phyloP scores from a whole-genome alignment of 2,329 filamentous ascomycete genomes.

The Stagonosporopsis vannaccii region DNA sequence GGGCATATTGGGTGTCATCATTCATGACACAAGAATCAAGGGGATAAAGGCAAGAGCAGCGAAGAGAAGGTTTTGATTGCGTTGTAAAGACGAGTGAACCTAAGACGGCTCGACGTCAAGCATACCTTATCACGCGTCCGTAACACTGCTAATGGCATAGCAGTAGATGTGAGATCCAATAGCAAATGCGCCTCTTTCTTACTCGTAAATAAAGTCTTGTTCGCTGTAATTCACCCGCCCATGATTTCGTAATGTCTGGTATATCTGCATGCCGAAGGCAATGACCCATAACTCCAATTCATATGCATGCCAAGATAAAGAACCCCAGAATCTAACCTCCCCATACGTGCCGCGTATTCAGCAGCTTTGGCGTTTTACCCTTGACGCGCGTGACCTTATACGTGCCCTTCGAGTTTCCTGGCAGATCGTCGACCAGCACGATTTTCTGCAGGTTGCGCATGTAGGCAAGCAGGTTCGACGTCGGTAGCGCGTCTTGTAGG shows the following conservation, averaged over 20 bases:
- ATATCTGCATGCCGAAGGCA: slow-evolving; percentile 2
- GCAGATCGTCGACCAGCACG: slow-evolving; percentile 16
- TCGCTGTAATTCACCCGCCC: not conserved
- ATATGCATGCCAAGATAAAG: not conserved
- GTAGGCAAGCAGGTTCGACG: slow-evolving; percentile 22
- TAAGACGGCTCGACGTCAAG: not conserved
- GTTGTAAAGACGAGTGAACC: not conserved
- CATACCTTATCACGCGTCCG: not conserved
- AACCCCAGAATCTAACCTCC: slow-evolving; percentile 1
- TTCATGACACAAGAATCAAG: slow-evolving; percentile 64
- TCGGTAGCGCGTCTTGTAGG: slow-evolving; percentile 26
- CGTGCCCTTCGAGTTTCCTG: slow-evolving; percentile 19
- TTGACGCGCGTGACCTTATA: slow-evolving; percentile 27
- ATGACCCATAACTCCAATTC: slow-evolving; percentile 4
- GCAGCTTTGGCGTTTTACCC: slow-evolving; percentile 23
- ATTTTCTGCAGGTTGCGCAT: slow-evolving; percentile 34
- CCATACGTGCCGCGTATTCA: slow-evolving; percentile 20
- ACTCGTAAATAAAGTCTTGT: not conserved
- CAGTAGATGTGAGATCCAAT: not conserved
- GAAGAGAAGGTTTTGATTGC: slow-evolving; percentile 14
- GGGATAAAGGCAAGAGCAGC: not conserved
- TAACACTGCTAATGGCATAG: not conserved
- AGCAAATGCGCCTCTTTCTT: not conserved
- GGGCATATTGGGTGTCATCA: slow-evolving; percentile 84
- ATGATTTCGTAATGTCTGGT: slow-evolving; percentile 7